Base-by-base conservation (phyloP, 345 rosid genomes). In the Viola odorata region DNA sequence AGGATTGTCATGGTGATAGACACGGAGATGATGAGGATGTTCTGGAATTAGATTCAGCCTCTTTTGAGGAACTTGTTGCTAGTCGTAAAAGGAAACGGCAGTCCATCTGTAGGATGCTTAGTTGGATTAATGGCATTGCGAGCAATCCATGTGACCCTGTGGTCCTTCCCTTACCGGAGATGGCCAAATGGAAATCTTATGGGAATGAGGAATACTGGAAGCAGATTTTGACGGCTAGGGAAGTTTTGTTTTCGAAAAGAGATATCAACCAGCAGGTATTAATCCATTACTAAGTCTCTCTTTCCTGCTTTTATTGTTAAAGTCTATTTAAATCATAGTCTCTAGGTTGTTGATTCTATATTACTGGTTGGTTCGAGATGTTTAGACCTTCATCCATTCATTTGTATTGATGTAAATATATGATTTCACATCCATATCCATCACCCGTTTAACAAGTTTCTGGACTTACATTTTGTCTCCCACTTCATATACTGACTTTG, bases 201-300 rank as follows among this genome's bases (percentile, higher is more conserved):
- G 87, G 82, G 58, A 78, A 60, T 58, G 86, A 76, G 36, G 84
- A 81, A 69, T 63, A 76, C 7, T 87, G 99, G 99, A 90, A 78
- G 78, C 91, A 82, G 76, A 78, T 79, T 56, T 78, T 94, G 64
- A 62, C 73, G 72, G 80, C 73, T 73, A 78, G 97, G 17, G 91
- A 86, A 37, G 71, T 77, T 11, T 57, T 67, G 39, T 63, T 78
- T 60, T 44, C 40, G 53, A 80, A 73, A 76, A 69, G 77, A 44
- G 59, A 54, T 17, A 60, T 52, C 66, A 80, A 77, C 63, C 70
- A 67, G 73, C 87, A 83, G 99, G 99, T 89, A 80, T 23, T 11
- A 61, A 4, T 66, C 67, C 40, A 11, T 52, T 9, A 40, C 38
- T 53, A 14, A 12, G 3, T 44, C 7, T 2, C 38, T 65, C 47